Percentiles rank a stretch among this genome's conserved stretches.
These are phyloP conservation scores for Phellopilus nigrolimitatus DNA, from an alignment of 1,284 basidiomycete genomes.

Conservation along the genomic window DNA sequence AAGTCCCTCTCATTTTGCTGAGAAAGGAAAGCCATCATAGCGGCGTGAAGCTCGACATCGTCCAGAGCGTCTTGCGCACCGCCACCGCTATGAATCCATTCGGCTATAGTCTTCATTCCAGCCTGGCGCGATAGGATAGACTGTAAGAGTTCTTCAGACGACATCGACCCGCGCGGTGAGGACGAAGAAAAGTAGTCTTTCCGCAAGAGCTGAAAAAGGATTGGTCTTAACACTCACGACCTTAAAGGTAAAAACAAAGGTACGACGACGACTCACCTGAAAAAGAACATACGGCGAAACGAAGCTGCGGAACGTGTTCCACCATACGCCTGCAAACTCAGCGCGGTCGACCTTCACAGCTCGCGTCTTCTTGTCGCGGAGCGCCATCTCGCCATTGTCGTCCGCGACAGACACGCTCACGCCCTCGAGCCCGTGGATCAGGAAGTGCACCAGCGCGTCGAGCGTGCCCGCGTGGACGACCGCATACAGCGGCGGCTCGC, in stretches of 20 bases:
- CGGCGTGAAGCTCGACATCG: constrained; percentile 54
- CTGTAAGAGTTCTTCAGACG: constrained; percentile 26
- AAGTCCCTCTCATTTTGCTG: constrained; percentile 28
- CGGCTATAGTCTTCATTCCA: constrained; percentile 57
- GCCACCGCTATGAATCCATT: constrained; percentile 66
- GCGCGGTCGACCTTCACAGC: constrained; percentile 63
- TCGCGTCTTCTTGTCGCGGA: constrained; percentile 63
- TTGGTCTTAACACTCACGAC: constrained; percentile 13
- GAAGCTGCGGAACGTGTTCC: constrained; percentile 75
- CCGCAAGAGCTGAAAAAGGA: constrained; percentile 53
- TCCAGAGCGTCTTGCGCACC: constrained; percentile 75
- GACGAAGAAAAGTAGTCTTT: constrained; percentile 57
- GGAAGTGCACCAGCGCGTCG: constrained; percentile 64
- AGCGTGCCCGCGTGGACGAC: constrained; percentile 73
- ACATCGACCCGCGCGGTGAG: constrained; percentile 33
- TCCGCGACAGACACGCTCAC: constrained; percentile 74
- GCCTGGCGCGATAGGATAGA: constrained; percentile 41
- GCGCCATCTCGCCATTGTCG: constrained; percentile 76
- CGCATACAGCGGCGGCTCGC: constrained; percentile 66
- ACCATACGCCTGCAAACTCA: constrained; percentile 74
- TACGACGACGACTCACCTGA: constrained; percentile 51
- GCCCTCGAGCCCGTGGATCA: constrained; percentile 72
- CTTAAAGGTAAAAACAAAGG: constrained; percentile 1
- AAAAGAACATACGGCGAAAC: constrained; percentile 75
- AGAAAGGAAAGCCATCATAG: constrained; percentile 52